Percentiles rank a stretch among this genome's conserved stretches.
phyloP scores from a whole-genome alignment of 2,329 filamentous ascomycete species.

The Dactylellina parvicollis region DNA sequence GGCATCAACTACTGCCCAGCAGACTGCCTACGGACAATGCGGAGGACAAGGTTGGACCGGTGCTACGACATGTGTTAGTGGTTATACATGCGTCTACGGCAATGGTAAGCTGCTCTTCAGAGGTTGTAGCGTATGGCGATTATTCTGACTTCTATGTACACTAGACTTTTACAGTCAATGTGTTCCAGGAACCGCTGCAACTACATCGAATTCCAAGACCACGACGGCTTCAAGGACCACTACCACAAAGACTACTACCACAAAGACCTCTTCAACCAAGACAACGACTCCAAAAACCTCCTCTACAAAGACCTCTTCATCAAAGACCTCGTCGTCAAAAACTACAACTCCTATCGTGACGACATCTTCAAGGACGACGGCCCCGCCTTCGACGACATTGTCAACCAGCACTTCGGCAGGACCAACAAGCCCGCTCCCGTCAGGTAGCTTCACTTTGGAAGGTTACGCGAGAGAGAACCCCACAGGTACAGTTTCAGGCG shows the following conservation, averaged over 20 bases:
- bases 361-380: not conserved
- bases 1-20: constrained; percentile 58
- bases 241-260: constrained; percentile 4
- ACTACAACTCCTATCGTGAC: not conserved
- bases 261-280: constrained; percentile 16
- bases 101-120: constrained; percentile 57
- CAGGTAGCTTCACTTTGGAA: constrained; percentile 28
- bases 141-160: no score
- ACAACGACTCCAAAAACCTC: constrained; percentile 26
- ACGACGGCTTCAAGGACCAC: not conserved
- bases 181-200: constrained; percentile 56
- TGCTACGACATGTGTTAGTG: constrained; percentile 61
- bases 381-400: no score
- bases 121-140: not conserved
- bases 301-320: constrained; percentile 19
- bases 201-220: constrained; percentile 1
- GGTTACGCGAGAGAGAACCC: constrained; percentile 32
- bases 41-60: constrained; percentile 62
- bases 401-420: not conserved
- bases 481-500: constrained; percentile 62
- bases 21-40: constrained; percentile 62
- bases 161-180: constrained; percentile 63
- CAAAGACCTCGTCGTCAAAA: no score
- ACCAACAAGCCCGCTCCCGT: constrained; percentile 8
- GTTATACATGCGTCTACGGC: constrained; percentile 61